Evolutionary conservation across 2,329 filamentous ascomycete species (phyloP).

Genomic region (Aspergillus fischeri): DNA sequence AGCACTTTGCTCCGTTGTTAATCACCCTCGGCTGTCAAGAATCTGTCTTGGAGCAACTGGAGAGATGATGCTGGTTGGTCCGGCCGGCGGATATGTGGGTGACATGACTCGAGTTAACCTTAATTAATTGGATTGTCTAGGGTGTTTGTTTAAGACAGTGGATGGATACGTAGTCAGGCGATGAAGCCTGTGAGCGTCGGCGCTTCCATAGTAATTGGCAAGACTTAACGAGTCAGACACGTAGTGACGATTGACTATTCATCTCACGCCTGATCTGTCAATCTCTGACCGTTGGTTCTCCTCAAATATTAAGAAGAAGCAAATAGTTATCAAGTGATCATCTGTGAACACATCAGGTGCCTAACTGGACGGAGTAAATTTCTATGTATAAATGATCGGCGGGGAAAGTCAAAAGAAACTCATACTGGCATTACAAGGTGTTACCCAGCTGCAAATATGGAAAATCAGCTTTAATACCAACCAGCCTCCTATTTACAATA

Average conservation of each 20-base stretch:
- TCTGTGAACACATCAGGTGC: constrained; percentile 1
- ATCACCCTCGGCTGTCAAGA: neutral
- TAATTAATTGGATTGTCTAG: neutral
- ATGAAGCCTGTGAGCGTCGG: neutral
- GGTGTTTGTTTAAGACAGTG: neutral
- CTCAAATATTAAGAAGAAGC: neutral
- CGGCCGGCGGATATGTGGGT: neutral
- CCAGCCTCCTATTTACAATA: neutral
- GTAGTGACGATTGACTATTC: neutral
- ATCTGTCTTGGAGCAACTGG: neutral
- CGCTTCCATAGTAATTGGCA: neutral
- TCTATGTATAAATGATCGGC: constrained; percentile 9
- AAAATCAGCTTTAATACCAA: neutral
- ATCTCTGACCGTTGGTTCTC: neutral
- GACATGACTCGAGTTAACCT: constrained; percentile 2
- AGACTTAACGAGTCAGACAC: neutral
- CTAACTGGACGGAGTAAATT: neutral
- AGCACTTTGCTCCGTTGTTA: neutral
- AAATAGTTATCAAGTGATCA: constrained; percentile 13
- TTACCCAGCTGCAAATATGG: neutral
- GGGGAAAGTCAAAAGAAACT: neutral
- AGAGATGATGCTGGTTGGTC: neutral
- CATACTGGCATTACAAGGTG: neutral
- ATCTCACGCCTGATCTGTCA: neutral
- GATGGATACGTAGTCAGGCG: neutral